phyloP scores from a whole-genome alignment of 2,329 filamentous ascomycete species.

The Shiraia sp. region DNA sequence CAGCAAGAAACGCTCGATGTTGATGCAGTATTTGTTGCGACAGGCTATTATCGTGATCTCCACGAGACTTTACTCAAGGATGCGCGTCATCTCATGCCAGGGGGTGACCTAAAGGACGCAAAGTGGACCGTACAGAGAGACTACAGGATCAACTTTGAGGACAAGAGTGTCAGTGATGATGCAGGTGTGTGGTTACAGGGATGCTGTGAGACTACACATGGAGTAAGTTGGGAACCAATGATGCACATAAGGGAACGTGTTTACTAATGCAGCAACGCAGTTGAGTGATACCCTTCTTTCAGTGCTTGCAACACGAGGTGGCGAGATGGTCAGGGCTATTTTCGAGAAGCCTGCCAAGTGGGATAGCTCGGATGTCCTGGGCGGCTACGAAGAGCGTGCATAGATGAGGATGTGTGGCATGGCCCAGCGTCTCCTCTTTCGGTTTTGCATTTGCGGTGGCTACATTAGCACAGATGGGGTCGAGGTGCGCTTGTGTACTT shows the following conservation, averaged over 20 bases:
- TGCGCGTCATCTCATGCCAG: slow-evolving; percentile 68
- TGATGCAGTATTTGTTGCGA: slow-evolving; percentile 83
- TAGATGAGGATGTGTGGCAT: slow-evolving; percentile 1
- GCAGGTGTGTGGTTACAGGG: slow-evolving; percentile 92
- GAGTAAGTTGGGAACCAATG: slow-evolving; percentile 62
- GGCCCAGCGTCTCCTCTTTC: too few species aligned
- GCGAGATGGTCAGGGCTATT: slow-evolving; percentile 76
- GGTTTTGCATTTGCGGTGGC: too few species aligned
- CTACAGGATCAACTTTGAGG: slow-evolving; percentile 75
- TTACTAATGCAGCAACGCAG: slow-evolving; percentile 45
- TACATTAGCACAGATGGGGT: too few species aligned
- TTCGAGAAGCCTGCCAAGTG: slow-evolving; percentile 55
- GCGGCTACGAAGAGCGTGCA: slow-evolving; percentile 24
- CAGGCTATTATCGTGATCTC: slow-evolving; percentile 78
- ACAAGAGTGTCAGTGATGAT: slow-evolving; percentile 68
- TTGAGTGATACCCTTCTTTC: slow-evolving; percentile 82
- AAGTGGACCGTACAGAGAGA: slow-evolving; percentile 73
- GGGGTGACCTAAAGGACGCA: slow-evolving; percentile 46
- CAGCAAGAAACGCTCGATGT: slow-evolving; percentile 68
- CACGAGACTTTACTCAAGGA: slow-evolving; percentile 75
- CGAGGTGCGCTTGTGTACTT: too few species aligned
- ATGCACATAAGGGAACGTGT: background rate
- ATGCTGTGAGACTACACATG: slow-evolving; percentile 90
- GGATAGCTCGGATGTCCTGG: slow-evolving; percentile 29
- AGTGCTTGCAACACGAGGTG: slow-evolving; percentile 73